Evolutionary conservation across 1,284 basidiomycete species (phyloP).

Genomic region (Irpex rosettiformis): DNA sequence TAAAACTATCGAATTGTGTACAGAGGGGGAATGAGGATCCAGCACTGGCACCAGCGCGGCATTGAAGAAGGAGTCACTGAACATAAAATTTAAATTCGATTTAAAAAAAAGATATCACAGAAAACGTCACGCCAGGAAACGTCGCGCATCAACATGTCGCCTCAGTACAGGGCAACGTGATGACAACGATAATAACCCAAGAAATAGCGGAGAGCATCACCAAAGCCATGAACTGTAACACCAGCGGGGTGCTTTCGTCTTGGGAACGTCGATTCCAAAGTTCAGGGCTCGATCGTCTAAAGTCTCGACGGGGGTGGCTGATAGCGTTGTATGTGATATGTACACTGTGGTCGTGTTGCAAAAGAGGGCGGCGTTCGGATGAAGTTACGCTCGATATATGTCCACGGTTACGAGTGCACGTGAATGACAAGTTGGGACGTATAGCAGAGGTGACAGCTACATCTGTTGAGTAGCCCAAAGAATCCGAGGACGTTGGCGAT

Average conservation of each 20-base stretch:
- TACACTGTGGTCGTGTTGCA: neutral
- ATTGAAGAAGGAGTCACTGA: too few relatives aligned
- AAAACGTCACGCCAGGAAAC: neutral
- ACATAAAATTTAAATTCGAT: too few relatives aligned
- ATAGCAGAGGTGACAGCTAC: neutral
- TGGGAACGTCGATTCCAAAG: neutral
- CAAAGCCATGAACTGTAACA: neutral
- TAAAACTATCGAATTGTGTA: too few relatives aligned
- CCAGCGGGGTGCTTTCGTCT: neutral
- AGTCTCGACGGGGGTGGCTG: neutral
- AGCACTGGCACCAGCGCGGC: too few relatives aligned
- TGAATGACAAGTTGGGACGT: neutral
- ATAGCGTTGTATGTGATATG: neutral
- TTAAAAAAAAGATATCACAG: too few relatives aligned
- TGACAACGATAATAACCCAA: neutral
- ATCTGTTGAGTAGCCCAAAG: neutral
- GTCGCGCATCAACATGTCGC: neutral
- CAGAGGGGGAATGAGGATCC: too few relatives aligned
- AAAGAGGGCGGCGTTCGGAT: neutral
- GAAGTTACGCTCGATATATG: neutral
- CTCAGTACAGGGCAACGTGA: neutral
- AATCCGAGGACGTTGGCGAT: neutral
- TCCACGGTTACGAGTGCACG: neutral
- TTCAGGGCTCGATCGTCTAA: neutral
- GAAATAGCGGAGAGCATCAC: neutral